Evolutionary conservation across 306 rosid species (phyloP).

Genomic region (Cyclanthera cordifolia): DNA sequence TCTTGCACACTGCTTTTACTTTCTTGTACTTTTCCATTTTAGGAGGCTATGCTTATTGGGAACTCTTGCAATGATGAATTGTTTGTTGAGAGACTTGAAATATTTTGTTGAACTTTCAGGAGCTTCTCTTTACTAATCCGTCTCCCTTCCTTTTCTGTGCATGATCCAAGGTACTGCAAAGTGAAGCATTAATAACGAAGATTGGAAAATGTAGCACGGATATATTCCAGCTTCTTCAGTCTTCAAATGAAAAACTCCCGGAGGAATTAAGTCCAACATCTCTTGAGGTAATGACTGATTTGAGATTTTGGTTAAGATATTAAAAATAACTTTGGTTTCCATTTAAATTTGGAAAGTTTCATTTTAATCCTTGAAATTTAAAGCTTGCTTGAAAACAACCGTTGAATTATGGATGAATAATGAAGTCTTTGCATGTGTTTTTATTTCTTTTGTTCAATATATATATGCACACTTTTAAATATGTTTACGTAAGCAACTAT

Average conservation of each 20-base stretch:
- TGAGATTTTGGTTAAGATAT: not conserved
- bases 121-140: not conserved
- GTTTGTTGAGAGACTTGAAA: not conserved
- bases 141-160: conserved; percentile 15
- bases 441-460: too few relatives aligned
- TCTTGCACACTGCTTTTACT: not conserved
- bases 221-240: conserved; percentile 57
- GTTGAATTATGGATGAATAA: too few relatives aligned
- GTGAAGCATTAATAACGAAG: conserved; percentile 57
- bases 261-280: conserved; percentile 51
- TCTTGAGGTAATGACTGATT: conserved; percentile 53
- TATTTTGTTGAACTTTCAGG: not conserved
- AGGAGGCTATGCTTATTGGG: not conserved
- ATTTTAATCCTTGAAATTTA: too few relatives aligned
- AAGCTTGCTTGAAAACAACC: too few relatives aligned
- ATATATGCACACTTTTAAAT: too few relatives aligned
- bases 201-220: conserved; percentile 38
- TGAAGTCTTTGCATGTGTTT: too few relatives aligned
- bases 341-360: too few relatives aligned
- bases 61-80: not conserved
- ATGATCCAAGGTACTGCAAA: conserved; percentile 52
- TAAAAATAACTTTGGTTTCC: too few relatives aligned
- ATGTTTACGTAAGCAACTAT: too few relatives aligned
- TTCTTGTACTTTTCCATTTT: not conserved
- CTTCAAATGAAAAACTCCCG: conserved; percentile 42